These are phyloP conservation scores for Yamadazyma tumulicola DNA, from an alignment of 805 yeast species.

Conservation along the genomic window DNA sequence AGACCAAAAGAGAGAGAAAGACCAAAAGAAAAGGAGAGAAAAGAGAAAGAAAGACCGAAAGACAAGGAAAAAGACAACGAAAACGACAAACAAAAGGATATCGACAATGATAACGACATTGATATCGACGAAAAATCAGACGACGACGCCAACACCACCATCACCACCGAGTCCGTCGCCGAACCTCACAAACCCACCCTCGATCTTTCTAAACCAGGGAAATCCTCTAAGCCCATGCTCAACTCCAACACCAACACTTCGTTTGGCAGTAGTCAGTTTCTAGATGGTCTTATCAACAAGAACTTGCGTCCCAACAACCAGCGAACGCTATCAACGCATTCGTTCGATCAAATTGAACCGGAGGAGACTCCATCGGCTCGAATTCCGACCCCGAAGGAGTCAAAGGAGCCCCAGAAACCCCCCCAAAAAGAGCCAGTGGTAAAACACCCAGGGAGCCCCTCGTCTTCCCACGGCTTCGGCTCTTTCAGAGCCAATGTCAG, in stretches of 20 bases:
- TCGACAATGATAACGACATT: not conserved
- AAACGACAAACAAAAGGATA: not conserved
- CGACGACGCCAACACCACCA: no score
- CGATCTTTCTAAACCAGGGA: not conserved
- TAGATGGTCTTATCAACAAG: slow-evolving; percentile 9
- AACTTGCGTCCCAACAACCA: slow-evolving; percentile 11
- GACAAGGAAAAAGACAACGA: not conserved
- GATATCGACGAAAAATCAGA: no score
- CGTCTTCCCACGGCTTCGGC: slow-evolving; percentile 5
- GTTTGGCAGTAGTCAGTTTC: slow-evolving; percentile 8
- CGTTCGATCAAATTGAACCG: slow-evolving; percentile 4
- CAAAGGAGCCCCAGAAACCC: not conserved
- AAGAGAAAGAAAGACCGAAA: not conserved
- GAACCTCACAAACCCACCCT: no score
- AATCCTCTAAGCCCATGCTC: slow-evolving; percentile 9
- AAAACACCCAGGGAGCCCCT: slow-evolving; percentile 7
- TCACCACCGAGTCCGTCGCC: no score
- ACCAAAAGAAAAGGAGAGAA: not conserved
- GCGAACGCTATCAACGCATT: slow-evolving; percentile 11
- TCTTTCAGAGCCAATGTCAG: slow-evolving; percentile 17
- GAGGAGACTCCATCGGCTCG: no score
- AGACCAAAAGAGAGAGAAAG: not conserved
- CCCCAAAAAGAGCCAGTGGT: not conserved
- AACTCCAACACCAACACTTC: slow-evolving; percentile 7
- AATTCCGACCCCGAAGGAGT: not conserved